Base-by-base conservation (phyloP, 2,329 filamentous ascomycete species). In the Pseudocercospora ulei region DNA sequence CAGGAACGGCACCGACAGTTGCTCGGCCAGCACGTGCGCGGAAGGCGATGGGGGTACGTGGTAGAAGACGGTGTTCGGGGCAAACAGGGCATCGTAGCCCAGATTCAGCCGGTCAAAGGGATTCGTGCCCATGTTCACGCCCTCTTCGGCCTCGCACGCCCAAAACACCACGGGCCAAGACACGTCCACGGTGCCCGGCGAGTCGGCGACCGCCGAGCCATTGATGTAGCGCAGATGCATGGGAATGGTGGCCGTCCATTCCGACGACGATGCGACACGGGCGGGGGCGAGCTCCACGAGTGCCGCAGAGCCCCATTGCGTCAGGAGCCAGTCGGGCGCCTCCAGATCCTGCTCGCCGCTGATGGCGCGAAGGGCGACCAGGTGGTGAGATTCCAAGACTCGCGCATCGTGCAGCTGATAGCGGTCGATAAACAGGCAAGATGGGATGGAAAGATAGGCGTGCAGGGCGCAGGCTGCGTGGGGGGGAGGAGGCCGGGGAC, bases 151-250 rank as follows among this genome's bases (percentile, higher is more conserved):
- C 5, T 73, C 69, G 56, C 88, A 96, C 0, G 86, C 85, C 87
- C 87, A 95, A 66, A 95, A 95, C 0, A 95, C 73, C 0, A 75
- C 73, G 0, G 88, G 88, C 65, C 81, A 87, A 0, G 88, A 82
- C 1, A 78, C 61, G 3, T 26, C 22, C 11, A 54, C 13, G 13
- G 28, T 14, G 0, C 44, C 41, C 34, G 59, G 52, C 9, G 56
- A 44, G 3, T 67, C 50, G 5, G 35, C 8, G 11, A 37, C 29
- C 16, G 29, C 28, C 7, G 34, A 42, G 9, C 37, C 30, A 2
- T 64, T 59, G 3, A 93, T 69, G 58, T 95, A 96, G 19, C 88
- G 80, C 2, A 94, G 70, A 56, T 96, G 88, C 8, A 93, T 70
- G 0, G 88, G 87, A 22, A 96, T 73, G 41, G 79, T 73, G 7